Percentiles rank a stretch among this genome's conserved stretches.
phyloP scores from a whole-genome alignment of 805 yeast species.

The Candida oleophila region DNA sequence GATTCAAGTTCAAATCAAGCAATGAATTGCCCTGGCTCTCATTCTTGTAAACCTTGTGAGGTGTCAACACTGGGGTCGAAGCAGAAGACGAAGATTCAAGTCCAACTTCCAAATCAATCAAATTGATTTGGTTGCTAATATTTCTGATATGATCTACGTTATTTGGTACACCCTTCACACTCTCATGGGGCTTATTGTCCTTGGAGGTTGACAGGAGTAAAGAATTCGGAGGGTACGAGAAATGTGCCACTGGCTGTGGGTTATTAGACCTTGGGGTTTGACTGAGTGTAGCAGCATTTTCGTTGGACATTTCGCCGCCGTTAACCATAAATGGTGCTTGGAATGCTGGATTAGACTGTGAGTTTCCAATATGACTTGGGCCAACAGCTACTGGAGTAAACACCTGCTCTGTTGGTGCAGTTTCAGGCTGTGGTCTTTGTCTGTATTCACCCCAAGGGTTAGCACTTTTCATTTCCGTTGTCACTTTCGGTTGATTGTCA shows the following conservation, averaged over 20 bases:
- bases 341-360: background rate
- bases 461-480: conserved; percentile 13
- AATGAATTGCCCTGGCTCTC: conserved; percentile 5
- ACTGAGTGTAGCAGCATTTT: background rate
- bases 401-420: background rate
- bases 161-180: background rate
- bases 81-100: conserved; percentile 24
- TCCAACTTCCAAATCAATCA: conserved; percentile 37
- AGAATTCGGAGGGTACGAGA: background rate
- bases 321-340: background rate
- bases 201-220: background rate
- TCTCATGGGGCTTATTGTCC: background rate
- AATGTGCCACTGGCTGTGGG: background rate
- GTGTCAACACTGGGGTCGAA: conserved; percentile 12
- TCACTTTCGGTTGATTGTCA: background rate
- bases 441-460: conserved; percentile 39
- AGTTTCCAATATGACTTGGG: background rate
- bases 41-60: background rate
- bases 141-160: background rate
- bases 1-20: conserved; percentile 4
- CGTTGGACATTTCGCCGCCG: background rate
- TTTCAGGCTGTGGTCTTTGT: background rate
- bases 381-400: background rate
- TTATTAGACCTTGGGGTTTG: background rate
- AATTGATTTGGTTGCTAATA: conserved; percentile 11